Percentiles rank a stretch among this genome's conserved stretches.
phyloP scores from a whole-genome alignment of 2,329 filamentous ascomycete species.

The Calonectria fujianensis region DNA sequence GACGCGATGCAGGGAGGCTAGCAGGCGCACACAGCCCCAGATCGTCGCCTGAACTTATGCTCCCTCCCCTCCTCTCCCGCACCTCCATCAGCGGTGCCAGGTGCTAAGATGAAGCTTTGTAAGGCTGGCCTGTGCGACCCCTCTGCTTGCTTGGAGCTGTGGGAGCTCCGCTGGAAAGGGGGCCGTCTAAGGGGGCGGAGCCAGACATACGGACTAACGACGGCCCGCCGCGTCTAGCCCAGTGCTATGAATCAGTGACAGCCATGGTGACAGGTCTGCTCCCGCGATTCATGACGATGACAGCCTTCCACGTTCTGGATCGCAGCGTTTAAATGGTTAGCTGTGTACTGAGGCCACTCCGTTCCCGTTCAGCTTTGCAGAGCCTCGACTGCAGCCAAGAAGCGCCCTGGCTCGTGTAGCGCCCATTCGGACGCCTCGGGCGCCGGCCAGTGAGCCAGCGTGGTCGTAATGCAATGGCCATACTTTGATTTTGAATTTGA shows the following conservation, averaged over 20 bases:
- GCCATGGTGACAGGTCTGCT: neutral
- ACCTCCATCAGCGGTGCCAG: slow-evolving; percentile 9
- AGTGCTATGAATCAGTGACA: slow-evolving; percentile 3
- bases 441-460: neutral
- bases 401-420: neutral
- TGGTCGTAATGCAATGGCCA: too few species aligned
- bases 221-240: slow-evolving; percentile 14
- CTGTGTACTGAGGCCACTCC: neutral
- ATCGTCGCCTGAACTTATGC: slow-evolving; percentile 34
- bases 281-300: neutral
- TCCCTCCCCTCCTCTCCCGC: slow-evolving; percentile 4
- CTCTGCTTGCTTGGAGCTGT: neutral
- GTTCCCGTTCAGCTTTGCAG: neutral
- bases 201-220: slow-evolving; percentile 18
- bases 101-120: slow-evolving; percentile 24
- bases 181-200: neutral
- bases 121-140: slow-evolving; percentile 19
- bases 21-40: slow-evolving; percentile 23
- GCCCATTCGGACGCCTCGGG: neutral
- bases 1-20: slow-evolving; percentile 11
- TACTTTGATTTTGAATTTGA: slow-evolving; percentile 7
- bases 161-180: slow-evolving; percentile 9
- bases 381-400: slow-evolving; percentile 8
- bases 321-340: neutral
- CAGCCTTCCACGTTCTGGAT: slow-evolving; percentile 20